Percentiles rank a stretch among this genome's conserved stretches.
phyloP scores from a whole-genome alignment of 805 yeast species.

The Tetrapisispora arboricola region DNA sequence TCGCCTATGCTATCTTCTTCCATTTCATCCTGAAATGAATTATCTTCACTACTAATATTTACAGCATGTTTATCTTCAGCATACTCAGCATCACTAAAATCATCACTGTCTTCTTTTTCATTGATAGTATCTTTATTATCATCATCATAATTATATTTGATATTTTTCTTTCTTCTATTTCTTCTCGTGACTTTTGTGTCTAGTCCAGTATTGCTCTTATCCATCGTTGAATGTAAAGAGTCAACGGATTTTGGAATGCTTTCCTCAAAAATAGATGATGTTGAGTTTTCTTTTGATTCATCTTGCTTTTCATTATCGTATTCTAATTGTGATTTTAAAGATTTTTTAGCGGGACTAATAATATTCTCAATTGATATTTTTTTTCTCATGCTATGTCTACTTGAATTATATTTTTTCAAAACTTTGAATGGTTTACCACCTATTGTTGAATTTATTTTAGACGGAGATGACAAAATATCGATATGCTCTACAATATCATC shows the following conservation, averaged over 20 bases:
- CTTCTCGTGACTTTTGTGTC: not conserved
- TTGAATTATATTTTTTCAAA: not conserved
- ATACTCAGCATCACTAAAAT: not conserved
- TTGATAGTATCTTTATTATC: not conserved
- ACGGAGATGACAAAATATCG: conserved; percentile 19
- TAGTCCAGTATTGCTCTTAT: not conserved
- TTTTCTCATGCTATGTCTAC: not conserved
- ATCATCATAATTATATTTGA: not conserved
- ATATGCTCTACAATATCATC: conserved; percentile 16
- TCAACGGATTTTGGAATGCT: not conserved
- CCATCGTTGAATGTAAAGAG: not conserved
- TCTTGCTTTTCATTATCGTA: not conserved
- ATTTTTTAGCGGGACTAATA: conserved; percentile 1
- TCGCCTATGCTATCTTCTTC: not conserved
- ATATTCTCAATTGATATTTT: conserved; percentile 3
- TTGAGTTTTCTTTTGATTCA: not conserved
- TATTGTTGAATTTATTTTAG: conserved; percentile 1
- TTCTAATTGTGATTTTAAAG: not conserved
- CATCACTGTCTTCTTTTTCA: not conserved
- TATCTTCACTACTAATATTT: not conserved
- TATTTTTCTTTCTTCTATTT: not conserved
- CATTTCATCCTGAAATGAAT: not conserved
- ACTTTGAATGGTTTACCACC: not conserved
- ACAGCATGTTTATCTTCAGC: not conserved
- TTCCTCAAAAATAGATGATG: not conserved